Base-by-base conservation (phyloP, 2,329 filamentous ascomycete species). In the Epichloe hybrida region DNA sequence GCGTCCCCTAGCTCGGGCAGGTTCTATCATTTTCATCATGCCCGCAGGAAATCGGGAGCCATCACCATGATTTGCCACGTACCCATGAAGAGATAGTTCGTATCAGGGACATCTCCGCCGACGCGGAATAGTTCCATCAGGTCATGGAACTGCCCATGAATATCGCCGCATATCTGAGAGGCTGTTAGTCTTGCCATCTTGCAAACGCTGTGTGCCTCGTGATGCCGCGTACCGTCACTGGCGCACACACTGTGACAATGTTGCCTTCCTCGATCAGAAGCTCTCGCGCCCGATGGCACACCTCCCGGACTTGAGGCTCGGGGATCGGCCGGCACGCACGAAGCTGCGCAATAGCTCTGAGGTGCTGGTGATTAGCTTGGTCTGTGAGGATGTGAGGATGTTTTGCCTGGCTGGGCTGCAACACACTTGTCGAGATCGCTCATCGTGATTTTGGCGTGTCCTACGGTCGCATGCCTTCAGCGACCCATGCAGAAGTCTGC, bases 41-140 rank as follows among this genome's bases (percentile, higher is more conserved):
- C 36, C 36, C 13, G 31, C 31, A 4, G 9, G 31, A 31, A 11
- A 9, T 31, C 5, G 11, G 31, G 13, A 34, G 1, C 2, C 5
- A 15, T 12, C 21, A 3, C 15, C 8, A 6, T 5, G 17, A 3
- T 23, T 11, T 35, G 4, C 34, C 50, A 38, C 69, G 44, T 74
- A 87, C 84, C 90, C 88, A 96, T 95, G 71, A 96, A 96, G 3
- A 96, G 80, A 67, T 96, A 96, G 64, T 95, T 95, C 35, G 90
- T 96, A 63, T 96, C 91, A 40, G 90, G 90, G 4, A 94, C 88
- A 65, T 95, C 88, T 56, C 90, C 90, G 54, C 90, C 90, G 4
- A 96, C 90, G 49, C 89, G 81, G 65, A 96, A 96, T 5, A 96
- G 80, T 68, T 96, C 91, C 91, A 96, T 96, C 61, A 96, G 70